These are phyloP conservation scores for Beauveria asiatica DNA, from an alignment of 2,329 filamentous ascomycete species.

Conservation along the genomic window DNA sequence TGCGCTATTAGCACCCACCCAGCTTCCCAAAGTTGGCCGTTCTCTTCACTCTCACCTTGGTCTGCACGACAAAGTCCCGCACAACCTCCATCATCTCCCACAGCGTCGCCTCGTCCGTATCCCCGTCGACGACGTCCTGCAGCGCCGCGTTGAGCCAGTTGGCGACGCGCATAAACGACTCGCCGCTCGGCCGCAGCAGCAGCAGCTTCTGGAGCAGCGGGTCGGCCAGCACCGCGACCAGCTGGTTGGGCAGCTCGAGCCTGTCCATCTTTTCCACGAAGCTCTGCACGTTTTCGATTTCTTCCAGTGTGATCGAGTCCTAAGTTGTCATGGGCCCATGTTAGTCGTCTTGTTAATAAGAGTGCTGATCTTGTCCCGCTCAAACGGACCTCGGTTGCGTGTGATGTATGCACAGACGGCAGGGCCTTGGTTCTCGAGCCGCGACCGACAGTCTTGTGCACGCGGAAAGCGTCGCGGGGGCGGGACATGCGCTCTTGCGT, in stretches of 20 bases:
- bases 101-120: conserved; percentile 38
- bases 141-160: conserved; percentile 52
- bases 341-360: conserved; percentile 6
- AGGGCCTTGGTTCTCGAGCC: conserved; percentile 34
- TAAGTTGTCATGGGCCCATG: conserved; percentile 19
- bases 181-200: conserved; percentile 50
- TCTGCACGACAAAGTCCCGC: conserved; percentile 45
- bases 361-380: background rate
- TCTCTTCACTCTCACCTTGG: conserved; percentile 35
- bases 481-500: conserved; percentile 28
- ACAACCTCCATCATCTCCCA: conserved; percentile 48
- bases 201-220: conserved; percentile 71
- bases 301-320: conserved; percentile 62
- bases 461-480: conserved; percentile 49
- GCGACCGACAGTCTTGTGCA: conserved; percentile 39
- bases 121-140: conserved; percentile 45
- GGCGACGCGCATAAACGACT: conserved; percentile 42
- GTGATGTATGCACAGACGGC: conserved; percentile 65
- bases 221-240: conserved; percentile 68
- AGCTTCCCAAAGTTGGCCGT: no score
- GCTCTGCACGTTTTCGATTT: conserved; percentile 61
- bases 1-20: conserved; percentile 16
- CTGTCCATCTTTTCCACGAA: conserved; percentile 68
- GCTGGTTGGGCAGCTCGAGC: conserved; percentile 73
- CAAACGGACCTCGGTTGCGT: conserved; percentile 54